These are phyloP conservation scores for Pythium plurisporium DNA, from an alignment of 352 stramenopile species.

Conservation along the genomic window DNA sequence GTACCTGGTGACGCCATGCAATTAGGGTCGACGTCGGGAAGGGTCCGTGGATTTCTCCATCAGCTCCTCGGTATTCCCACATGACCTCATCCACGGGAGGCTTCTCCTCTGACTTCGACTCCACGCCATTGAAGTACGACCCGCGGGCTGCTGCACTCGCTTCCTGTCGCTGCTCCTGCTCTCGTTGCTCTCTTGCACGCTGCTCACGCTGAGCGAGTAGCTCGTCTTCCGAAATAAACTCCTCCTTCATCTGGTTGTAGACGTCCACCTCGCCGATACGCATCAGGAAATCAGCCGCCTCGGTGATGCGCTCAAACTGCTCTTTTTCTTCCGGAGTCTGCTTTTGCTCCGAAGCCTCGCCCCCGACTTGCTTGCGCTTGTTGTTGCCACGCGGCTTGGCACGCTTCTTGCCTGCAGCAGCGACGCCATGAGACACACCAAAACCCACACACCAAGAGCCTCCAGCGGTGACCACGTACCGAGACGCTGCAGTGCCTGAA, in stretches of 20 bases:
- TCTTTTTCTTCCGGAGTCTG: slow-evolving; percentile 69
- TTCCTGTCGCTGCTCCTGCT: slow-evolving; percentile 16
- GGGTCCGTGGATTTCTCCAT: slow-evolving; percentile 71
- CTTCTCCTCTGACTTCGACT: slow-evolving; percentile 39
- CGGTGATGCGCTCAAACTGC: slow-evolving; percentile 77
- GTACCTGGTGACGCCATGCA: slow-evolving; percentile 73
- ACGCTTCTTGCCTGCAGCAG: slow-evolving; percentile 41
- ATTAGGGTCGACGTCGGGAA: slow-evolving; percentile 70
- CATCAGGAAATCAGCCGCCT: slow-evolving; percentile 79
- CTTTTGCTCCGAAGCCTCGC: slow-evolving; percentile 13
- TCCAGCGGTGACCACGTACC: too few species aligned
- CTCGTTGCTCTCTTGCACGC: slow-evolving; percentile 4
- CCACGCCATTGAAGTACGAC: slow-evolving; percentile 9
- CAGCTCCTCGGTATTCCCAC: slow-evolving; percentile 76
- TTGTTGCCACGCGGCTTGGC: slow-evolving; percentile 36
- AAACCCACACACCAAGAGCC: too few species aligned
- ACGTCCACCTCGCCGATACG: slow-evolving; percentile 71
- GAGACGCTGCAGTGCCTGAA: slow-evolving; percentile 70
- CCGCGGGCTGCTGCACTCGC: background rate
- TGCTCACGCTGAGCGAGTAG: slow-evolving; percentile 40
- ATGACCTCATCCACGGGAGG: slow-evolving; percentile 36
- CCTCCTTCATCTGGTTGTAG: slow-evolving; percentile 77
- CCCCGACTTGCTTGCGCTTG: slow-evolving; percentile 49
- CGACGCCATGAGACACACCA: background rate
- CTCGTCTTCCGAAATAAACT: slow-evolving; percentile 67